Conservation (phyloP, 306 rosid genomes). For the Acacia confusa region DNA sequence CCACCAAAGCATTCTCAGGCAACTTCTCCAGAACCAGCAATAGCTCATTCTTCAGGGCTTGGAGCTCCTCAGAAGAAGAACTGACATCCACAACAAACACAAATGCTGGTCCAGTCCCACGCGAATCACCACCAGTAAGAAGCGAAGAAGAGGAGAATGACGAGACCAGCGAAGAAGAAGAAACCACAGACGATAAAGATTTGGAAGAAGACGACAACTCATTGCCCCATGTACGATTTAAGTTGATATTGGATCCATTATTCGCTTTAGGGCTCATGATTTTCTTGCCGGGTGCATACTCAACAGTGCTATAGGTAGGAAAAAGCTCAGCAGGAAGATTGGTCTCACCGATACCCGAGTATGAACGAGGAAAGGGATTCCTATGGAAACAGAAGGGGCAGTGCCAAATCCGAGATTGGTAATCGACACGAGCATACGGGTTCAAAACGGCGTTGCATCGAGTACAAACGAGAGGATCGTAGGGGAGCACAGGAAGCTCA, state of each 20-base stretch:
- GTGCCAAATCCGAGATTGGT: slow-evolving; percentile 81
- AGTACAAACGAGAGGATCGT: slow-evolving; percentile 69
- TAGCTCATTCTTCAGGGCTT: slow-evolving; percentile 62
- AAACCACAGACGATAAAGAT: slow-evolving; percentile 40
- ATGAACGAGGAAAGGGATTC: slow-evolving; percentile 71
- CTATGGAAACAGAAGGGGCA: slow-evolving; percentile 74
- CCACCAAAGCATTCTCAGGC: slow-evolving; percentile 66
- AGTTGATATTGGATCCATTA: slow-evolving; percentile 28
- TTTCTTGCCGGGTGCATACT: slow-evolving; percentile 50
- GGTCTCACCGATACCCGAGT: slow-evolving; percentile 66
- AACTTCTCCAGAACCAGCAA: slow-evolving; percentile 59
- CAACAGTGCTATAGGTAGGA: slow-evolving; percentile 85
- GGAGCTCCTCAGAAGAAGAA: slow-evolving; percentile 55
- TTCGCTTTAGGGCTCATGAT: slow-evolving; percentile 24
- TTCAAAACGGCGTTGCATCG: slow-evolving; percentile 75
- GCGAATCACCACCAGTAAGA: slow-evolving; percentile 32
- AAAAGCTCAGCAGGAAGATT: slow-evolving; percentile 93
- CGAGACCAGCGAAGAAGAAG: slow-evolving; percentile 26
- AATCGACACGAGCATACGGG: slow-evolving; percentile 89
- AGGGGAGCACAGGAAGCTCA: slow-evolving; percentile 77
- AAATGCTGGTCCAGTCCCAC: slow-evolving; percentile 55
- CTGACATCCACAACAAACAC: slow-evolving; percentile 68
- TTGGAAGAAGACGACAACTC: slow-evolving; percentile 41
- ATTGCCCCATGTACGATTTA: slow-evolving; percentile 34
- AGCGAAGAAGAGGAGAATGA: slow-evolving; percentile 33